Conservation (phyloP, 306 rosid species). For the Crotalaria pallida region DNA sequence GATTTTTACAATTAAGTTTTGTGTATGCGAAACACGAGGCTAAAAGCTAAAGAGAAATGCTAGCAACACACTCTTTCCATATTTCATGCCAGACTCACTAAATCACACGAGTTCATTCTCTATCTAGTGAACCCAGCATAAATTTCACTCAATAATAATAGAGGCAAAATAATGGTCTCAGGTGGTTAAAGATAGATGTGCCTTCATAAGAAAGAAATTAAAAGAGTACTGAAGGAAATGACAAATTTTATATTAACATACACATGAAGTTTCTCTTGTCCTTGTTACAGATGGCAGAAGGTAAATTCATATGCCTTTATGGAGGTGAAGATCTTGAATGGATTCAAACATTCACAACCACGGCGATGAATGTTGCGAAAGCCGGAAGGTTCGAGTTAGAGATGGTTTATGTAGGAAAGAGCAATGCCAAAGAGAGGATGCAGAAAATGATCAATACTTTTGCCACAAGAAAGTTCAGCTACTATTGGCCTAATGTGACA, state of each 20-base stretch:
- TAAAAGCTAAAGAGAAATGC: no score
- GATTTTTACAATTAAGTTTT: not conserved
- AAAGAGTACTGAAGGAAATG: no score
- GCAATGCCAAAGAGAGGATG: conserved; percentile 55
- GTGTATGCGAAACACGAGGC: not conserved
- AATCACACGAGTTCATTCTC: no score
- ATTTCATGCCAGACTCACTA: no score
- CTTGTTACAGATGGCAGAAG: conserved; percentile 42
- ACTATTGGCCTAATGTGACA: conserved; percentile 41
- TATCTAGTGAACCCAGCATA: no score
- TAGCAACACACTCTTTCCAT: no score
- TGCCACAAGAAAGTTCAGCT: conserved; percentile 36
- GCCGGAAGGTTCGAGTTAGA: conserved; percentile 37
- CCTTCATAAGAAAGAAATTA: not conserved
- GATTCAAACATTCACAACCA: conserved; percentile 57
- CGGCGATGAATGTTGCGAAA: conserved; percentile 38
- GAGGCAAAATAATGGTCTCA: no score
- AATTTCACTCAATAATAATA: no score
- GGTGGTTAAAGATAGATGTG: not conserved
- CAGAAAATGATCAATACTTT: conserved; percentile 36
- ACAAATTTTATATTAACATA: not conserved
- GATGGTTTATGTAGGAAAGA: conserved; percentile 68
- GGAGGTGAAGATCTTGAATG: conserved; percentile 79
- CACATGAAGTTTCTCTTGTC: not conserved
- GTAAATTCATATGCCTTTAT: conserved; percentile 52